Evolutionary conservation across 2,329 filamentous ascomycete genomes (phyloP).

Genomic region (Penicillium sp.): DNA sequence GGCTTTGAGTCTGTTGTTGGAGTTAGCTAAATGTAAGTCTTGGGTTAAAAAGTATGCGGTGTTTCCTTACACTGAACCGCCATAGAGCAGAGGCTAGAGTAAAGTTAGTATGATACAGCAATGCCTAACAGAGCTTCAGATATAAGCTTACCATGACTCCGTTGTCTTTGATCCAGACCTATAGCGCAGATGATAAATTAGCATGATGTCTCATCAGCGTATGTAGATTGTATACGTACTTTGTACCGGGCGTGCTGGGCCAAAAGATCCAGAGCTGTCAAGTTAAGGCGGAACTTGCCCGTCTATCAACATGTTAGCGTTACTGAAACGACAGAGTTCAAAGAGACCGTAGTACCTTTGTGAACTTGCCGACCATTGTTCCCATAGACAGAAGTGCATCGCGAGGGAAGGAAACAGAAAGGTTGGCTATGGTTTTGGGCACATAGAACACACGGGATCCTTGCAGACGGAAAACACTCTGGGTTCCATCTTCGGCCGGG

Average conservation of each 20-base stretch:
- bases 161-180: slow-evolving; percentile 89
- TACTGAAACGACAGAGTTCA: background rate
- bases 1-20: slow-evolving; percentile 58
- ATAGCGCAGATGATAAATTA: background rate
- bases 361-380: slow-evolving; percentile 56
- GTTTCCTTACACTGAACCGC: background rate
- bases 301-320: slow-evolving; percentile 52
- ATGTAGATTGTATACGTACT: slow-evolving; percentile 22
- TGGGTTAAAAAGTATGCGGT: no score
- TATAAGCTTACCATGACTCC: slow-evolving; percentile 66
- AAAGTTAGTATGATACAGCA: background rate
- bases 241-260: slow-evolving; percentile 92
- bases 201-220: background rate
- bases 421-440: slow-evolving; percentile 81
- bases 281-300: slow-evolving; percentile 90
- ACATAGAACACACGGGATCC: slow-evolving; percentile 89
- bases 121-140: background rate
- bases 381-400: slow-evolving; percentile 83
- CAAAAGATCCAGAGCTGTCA: slow-evolving; percentile 86
- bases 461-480: slow-evolving; percentile 73
- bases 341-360: background rate
- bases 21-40: slow-evolving; percentile 47
- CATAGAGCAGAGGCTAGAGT: slow-evolving; percentile 2
- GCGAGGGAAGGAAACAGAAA: slow-evolving; percentile 81
- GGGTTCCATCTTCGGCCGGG: slow-evolving; percentile 61